These are phyloP conservation scores for Daldinia grandis DNA, from an alignment of 495 filamentous ascomycete genomes.

Conservation along the genomic window DNA sequence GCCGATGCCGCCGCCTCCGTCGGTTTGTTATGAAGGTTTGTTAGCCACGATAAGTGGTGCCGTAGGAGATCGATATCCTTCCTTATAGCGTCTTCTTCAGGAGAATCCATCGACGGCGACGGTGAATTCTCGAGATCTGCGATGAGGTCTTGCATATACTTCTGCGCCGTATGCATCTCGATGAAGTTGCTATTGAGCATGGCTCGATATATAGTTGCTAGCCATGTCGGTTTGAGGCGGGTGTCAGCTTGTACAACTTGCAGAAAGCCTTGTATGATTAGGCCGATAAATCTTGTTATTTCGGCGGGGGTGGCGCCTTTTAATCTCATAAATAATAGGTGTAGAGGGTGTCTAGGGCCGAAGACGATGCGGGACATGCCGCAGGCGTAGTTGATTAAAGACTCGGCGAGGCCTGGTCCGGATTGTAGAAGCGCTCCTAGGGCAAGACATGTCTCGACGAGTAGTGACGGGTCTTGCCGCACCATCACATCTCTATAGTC, in stretches of 20 bases:
- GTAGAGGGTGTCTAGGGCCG: conserved; percentile 34
- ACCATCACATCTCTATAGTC: conserved; percentile 28
- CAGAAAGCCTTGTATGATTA: conserved; percentile 23
- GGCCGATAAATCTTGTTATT: conserved; percentile 8
- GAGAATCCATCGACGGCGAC: background rate
- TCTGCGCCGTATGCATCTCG: conserved; percentile 7
- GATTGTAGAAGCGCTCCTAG: conserved; percentile 27
- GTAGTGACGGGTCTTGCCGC: conserved; percentile 31
- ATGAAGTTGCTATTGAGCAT: conserved; percentile 40
- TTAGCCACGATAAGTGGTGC: conserved; percentile 28
- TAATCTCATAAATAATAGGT: conserved; percentile 22
- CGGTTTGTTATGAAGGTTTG: conserved; percentile 24
- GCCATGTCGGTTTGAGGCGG: conserved; percentile 35
- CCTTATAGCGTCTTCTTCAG: background rate
- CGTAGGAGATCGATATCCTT: conserved; percentile 19
- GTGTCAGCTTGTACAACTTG: conserved; percentile 12
- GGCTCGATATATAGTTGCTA: conserved; percentile 34
- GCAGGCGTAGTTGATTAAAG: conserved; percentile 27
- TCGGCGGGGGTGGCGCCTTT: conserved; percentile 5
- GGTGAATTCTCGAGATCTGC: conserved; percentile 7
- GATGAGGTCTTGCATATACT: conserved; percentile 20
- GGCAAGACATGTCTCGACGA: conserved; percentile 34
- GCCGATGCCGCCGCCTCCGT: conserved; percentile 18
- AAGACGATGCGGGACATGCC: conserved; percentile 32
- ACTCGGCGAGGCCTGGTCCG: conserved; percentile 26